Evolutionary conservation across 495 filamentous ascomycete genomes (phyloP).

Genomic region (Penicillium robsamsonii): DNA sequence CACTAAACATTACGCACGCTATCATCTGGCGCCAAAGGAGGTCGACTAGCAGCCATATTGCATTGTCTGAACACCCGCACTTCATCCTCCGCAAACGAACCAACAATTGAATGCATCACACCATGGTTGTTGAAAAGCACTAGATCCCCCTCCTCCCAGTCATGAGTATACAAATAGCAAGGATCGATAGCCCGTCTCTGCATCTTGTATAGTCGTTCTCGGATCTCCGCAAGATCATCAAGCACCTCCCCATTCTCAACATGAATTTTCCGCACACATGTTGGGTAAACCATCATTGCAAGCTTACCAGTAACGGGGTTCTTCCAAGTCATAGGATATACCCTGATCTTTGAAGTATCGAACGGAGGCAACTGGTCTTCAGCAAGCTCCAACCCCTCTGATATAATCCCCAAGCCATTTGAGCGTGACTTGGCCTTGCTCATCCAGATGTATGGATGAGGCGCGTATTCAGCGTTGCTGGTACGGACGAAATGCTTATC

Average conservation of each 20-base stretch:
- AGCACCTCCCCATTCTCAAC: constrained; percentile 57
- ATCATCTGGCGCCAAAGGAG: constrained; percentile 6
- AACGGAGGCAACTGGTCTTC: constrained; percentile 56
- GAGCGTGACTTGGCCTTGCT: constrained; percentile 56
- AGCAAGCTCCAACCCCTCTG: constrained; percentile 55
- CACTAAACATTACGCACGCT: not conserved
- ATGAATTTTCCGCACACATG: constrained; percentile 61
- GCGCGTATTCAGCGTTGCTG: constrained; percentile 62
- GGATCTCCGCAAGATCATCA: constrained; percentile 57
- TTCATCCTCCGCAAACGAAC: constrained; percentile 64
- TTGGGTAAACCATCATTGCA: constrained; percentile 65
- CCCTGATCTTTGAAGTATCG: constrained; percentile 57
- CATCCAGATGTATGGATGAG: constrained; percentile 77
- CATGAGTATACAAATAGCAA: constrained; percentile 61
- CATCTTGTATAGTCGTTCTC: constrained; percentile 58
- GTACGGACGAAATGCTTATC: constrained; percentile 61
- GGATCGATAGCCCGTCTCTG: constrained; percentile 66
- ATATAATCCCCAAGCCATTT: constrained; percentile 62
- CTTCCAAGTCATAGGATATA: constrained; percentile 66
- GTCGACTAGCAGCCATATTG: constrained; percentile 56
- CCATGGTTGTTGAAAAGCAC: constrained; percentile 72
- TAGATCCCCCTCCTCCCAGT: constrained; percentile 68
- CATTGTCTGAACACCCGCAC: constrained; percentile 68
- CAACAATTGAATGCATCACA: constrained; percentile 66
- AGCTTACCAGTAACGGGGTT: constrained; percentile 63